Conservation (phyloP, 805 yeast species). For the Lachancea fermentati region DNA sequence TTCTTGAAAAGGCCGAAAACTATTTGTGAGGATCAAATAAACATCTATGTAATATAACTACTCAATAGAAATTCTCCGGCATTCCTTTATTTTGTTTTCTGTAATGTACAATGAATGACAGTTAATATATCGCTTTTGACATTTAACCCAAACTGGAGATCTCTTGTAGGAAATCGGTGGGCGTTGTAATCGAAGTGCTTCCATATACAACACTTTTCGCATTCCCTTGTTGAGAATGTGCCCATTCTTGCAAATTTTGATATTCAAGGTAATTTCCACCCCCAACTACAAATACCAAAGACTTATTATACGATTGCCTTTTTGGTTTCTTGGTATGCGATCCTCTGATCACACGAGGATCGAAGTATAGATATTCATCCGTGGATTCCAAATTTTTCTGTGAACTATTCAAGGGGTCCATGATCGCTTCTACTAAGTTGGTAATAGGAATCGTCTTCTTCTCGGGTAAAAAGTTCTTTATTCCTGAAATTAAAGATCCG, state of each 20-base stretch:
- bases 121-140: background rate
- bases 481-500: constrained; percentile 80
- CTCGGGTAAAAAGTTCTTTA: constrained; percentile 81
- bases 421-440: constrained; percentile 81
- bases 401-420: constrained; percentile 71
- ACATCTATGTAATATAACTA: background rate
- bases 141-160: constrained; percentile 46
- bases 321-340: constrained; percentile 85
- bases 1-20: constrained; percentile 40
- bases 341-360: constrained; percentile 82
- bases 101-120: background rate
- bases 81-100: background rate
- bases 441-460: constrained; percentile 86
- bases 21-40: constrained; percentile 24
- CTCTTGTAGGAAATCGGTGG: constrained; percentile 63
- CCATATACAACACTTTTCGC: constrained; percentile 74
- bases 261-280: constrained; percentile 96
- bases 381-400: constrained; percentile 64
- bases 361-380: constrained; percentile 86
- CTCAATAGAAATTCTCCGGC: background rate
- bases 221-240: constrained; percentile 36
- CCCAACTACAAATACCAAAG: constrained; percentile 89
- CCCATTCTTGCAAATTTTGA: constrained; percentile 91
- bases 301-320: constrained; percentile 72
- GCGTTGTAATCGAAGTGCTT: constrained; percentile 70